These are phyloP conservation scores for Gastrolobium bilobum DNA, from an alignment of 306 rosid genomes.

Conservation along the genomic window DNA sequence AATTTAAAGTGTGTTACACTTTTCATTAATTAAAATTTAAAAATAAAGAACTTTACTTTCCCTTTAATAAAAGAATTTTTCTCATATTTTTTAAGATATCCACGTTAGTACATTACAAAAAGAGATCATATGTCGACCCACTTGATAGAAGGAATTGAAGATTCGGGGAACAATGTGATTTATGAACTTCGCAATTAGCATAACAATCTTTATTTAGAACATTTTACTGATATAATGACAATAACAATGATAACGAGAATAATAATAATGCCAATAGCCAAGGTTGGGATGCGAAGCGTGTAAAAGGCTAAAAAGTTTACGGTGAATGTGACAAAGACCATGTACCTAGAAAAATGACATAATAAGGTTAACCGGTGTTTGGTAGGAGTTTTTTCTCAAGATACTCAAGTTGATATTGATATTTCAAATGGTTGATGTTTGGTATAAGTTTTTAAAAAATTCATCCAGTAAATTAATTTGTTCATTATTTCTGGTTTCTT, in stretches of 20 bases:
- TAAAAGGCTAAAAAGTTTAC: neutral
- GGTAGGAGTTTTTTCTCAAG: no score
- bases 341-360: constrained; percentile 12
- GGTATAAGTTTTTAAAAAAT: no score
- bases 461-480: no score
- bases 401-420: no score
- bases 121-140: constrained; percentile 37
- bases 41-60: neutral
- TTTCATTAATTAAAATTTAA: neutral
- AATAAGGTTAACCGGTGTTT: no score
- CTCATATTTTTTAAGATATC: constrained; percentile 6
- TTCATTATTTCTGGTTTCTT: no score
- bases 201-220: neutral
- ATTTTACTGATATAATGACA: neutral
- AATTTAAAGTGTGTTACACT: neutral
- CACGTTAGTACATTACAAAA: constrained; percentile 34
- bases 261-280: constrained; percentile 23
- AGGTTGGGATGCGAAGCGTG: neutral
- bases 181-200: neutral
- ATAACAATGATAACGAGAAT: neutral
- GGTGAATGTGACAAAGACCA: constrained; percentile 11
- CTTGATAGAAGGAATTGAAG: constrained; percentile 42
- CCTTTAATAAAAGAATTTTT: neutral
- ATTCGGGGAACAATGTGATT: constrained; percentile 30
- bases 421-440: no score